Conservation (phyloP, 176 grass and related monocot species). For the Stipa capillata region DNA sequence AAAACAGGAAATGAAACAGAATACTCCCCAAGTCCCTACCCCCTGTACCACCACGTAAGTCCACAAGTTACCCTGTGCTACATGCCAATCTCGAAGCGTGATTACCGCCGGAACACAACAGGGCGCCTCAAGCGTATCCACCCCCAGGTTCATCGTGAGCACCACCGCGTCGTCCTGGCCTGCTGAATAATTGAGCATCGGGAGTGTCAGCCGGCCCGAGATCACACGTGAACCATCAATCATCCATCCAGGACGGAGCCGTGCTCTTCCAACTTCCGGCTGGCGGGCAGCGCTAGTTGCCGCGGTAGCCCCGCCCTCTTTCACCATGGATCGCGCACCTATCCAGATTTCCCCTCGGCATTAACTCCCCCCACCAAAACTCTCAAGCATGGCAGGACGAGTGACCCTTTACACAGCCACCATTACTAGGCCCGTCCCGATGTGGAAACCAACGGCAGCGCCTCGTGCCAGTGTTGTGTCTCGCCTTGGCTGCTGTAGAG, state of each 20-base stretch:
- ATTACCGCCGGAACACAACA: background rate
- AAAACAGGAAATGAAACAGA: background rate
- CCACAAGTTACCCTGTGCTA: background rate
- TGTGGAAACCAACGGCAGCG: background rate
- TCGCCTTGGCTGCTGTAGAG: background rate
- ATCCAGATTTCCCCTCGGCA: conserved; percentile 3
- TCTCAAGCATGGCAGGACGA: conserved; percentile 15
- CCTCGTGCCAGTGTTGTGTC: background rate
- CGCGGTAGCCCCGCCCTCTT: background rate
- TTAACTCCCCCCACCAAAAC: conserved; percentile 34
- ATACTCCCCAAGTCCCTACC: too few relatives aligned
- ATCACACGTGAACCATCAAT: conserved; percentile 6
- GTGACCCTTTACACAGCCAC: conserved; percentile 7
- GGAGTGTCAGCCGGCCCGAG: background rate
- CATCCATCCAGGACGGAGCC: background rate
- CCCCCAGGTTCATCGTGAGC: background rate
- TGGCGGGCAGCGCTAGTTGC: background rate
- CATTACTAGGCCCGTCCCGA: conserved; percentile 13
- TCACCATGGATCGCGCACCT: conserved; percentile 4
- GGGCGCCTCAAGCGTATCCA: background rate
- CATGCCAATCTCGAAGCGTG: background rate
- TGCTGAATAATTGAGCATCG: conserved; percentile 10
- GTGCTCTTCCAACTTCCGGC: background rate
- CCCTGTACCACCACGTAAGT: background rate
- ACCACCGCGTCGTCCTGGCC: background rate